Percentiles rank a stretch among this genome's conserved stretches.
Evolutionary conservation across 2,329 filamentous ascomycete species (phyloP).

Genomic region (Cercospora janseana): DNA sequence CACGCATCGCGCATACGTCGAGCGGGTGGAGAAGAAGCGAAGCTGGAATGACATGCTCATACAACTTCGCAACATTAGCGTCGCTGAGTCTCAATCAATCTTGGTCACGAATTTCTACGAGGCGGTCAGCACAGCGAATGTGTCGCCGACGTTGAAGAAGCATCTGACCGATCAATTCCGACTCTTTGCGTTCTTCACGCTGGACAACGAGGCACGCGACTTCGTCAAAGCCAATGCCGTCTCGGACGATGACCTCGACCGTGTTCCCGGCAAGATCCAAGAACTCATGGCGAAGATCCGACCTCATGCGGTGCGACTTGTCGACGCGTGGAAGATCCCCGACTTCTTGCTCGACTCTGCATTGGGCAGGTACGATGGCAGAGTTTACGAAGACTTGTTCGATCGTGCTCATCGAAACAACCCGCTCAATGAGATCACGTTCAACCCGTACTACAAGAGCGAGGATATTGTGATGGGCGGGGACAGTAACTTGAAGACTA

Average conservation of each 20-base stretch:
- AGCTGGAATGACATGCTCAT: conserved; percentile 50
- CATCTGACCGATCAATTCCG: conserved; percentile 48
- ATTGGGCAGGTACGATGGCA: conserved; percentile 52
- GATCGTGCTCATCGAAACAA: conserved; percentile 53
- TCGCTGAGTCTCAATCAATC: conserved; percentile 51
- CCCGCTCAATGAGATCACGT: conserved; percentile 51
- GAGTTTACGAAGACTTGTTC: conserved; percentile 55
- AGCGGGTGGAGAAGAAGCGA: conserved; percentile 47
- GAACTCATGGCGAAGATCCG: conserved; percentile 49
- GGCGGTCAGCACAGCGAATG: conserved; percentile 35
- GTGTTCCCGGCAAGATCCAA: conserved; percentile 44
- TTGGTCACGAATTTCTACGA: conserved; percentile 50
- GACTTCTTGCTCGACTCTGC: conserved; percentile 55
- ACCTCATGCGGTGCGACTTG: conserved; percentile 53
- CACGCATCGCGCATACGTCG: conserved; percentile 45
- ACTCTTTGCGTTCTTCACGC: conserved; percentile 50
- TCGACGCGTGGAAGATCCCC: conserved; percentile 54
- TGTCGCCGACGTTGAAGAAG: conserved; percentile 33
- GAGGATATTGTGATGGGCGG: conserved; percentile 52
- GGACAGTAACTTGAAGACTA: conserved; percentile 32
- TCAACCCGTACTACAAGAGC: conserved; percentile 51
- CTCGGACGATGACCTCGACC: conserved; percentile 43
- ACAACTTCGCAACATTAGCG: conserved; percentile 43
- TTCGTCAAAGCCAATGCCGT: conserved; percentile 49
- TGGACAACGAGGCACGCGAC: conserved; percentile 46